phyloP scores from a whole-genome alignment of 2,329 filamentous ascomycete genomes.

The Plenodomus lindquistii region DNA sequence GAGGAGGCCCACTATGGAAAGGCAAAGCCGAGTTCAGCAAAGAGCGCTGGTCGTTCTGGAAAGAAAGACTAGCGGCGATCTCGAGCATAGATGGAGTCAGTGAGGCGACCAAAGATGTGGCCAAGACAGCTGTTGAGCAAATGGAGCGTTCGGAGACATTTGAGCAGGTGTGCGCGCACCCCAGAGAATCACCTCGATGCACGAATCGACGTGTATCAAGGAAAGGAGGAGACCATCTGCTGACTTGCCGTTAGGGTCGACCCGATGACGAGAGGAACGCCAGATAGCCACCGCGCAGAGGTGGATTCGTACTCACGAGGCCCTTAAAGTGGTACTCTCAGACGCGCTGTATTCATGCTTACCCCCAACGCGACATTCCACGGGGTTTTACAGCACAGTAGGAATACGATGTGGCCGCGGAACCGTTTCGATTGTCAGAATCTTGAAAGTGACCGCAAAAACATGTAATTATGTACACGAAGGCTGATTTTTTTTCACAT shows the following conservation, averaged over 20 bases:
- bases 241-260: not conserved
- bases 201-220: not conserved
- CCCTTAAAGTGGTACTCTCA: too few species aligned
- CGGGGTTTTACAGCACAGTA: too few species aligned
- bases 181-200: not conserved
- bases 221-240: not conserved
- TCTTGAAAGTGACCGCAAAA: too few species aligned
- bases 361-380: too few species aligned
- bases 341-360: too few species aligned
- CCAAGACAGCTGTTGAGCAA: conserved; percentile 25
- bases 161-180: conserved; percentile 2
- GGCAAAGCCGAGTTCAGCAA: conserved; percentile 36
- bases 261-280: not conserved
- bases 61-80: conserved; percentile 33
- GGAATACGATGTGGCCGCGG: too few species aligned
- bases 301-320: not conserved
- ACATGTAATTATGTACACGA: too few species aligned
- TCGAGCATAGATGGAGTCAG: conserved; percentile 21
- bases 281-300: not conserved
- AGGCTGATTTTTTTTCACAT: too few species aligned
- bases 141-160: conserved; percentile 38
- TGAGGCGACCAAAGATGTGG: conserved; percentile 26
- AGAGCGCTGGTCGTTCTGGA: conserved; percentile 40
- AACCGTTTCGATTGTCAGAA: too few species aligned
- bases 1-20: conserved; percentile 34